Conservation (phyloP, 2,329 filamentous ascomycete species). For the Botrytis hyacinthi region DNA sequence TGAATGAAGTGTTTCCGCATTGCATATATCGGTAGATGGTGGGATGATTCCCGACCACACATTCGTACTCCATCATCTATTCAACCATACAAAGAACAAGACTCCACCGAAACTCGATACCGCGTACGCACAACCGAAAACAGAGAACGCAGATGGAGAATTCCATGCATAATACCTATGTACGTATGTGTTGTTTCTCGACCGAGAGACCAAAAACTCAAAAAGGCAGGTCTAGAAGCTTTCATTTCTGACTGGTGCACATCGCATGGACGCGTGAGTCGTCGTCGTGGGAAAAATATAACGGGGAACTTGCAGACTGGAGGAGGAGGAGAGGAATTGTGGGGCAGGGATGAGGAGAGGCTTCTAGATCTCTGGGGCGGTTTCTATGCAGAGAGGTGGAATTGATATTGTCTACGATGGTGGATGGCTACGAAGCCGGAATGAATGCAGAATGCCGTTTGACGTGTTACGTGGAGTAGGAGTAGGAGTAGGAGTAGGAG, state of each 20-base stretch:
- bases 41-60: background rate
- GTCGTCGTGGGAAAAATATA: background rate
- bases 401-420: background rate
- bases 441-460: conserved; percentile 1
- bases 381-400: background rate
- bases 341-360: background rate
- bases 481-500: background rate
- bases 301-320: background rate
- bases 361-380: background rate
- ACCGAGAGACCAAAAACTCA: background rate
- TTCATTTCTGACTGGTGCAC: background rate
- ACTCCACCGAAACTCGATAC: background rate
- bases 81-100: background rate
- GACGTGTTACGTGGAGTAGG: conserved; percentile 4
- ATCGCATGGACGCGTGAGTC: background rate
- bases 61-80: background rate
- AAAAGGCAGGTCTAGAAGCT: background rate
- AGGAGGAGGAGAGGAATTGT: background rate
- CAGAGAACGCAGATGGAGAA: background rate
- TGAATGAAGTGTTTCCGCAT: background rate
- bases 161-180: background rate
- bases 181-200: background rate
- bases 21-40: background rate
- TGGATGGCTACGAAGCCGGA: too few relatives aligned
- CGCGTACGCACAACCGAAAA: background rate